phyloP scores from a whole-genome alignment of 73 alveolate species.

The Paramecium bursaria region DNA sequence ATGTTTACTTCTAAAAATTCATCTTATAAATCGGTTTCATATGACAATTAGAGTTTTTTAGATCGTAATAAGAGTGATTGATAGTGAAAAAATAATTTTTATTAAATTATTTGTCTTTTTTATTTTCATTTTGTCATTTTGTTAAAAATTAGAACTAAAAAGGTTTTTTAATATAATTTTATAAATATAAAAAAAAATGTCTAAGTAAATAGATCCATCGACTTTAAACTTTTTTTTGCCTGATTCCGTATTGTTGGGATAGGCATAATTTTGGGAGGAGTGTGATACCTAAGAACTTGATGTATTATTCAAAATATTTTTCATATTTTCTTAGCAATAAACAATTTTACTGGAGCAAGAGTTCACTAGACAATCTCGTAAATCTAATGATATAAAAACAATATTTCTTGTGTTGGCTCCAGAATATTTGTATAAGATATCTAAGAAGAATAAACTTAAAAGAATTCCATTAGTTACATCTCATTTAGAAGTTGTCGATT shows the following conservation, averaged over 20 bases:
- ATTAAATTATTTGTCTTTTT: too few species aligned
- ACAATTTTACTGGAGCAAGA: constrained; percentile 29
- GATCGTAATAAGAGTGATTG: constrained; percentile 56
- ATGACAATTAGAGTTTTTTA: constrained; percentile 34
- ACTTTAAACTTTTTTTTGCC: too few species aligned
- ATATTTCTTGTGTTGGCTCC: constrained; percentile 35
- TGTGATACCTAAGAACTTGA: constrained; percentile 27
- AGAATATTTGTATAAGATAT: constrained; percentile 24
- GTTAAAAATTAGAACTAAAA: too few species aligned
- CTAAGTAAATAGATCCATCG: too few species aligned
- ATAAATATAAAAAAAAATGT: too few species aligned
- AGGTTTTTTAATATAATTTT: too few species aligned
- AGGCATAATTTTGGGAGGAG: constrained; percentile 52
- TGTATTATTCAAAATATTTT: constrained; percentile 32
- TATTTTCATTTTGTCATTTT: too few species aligned
- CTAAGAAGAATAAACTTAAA: constrained; percentile 31
- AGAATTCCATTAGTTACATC: constrained; percentile 21
- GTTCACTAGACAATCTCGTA: constrained; percentile 13
- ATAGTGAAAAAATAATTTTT: too few species aligned
- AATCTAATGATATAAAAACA: neutral
- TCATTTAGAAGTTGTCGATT: neutral
- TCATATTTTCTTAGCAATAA: neutral
- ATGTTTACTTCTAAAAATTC: constrained; percentile 42
- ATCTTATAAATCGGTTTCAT: neutral
- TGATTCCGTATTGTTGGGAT: too few species aligned